Conservation (phyloP, 2,329 filamentous ascomycete genomes). For the Coniella lustricola region DNA sequence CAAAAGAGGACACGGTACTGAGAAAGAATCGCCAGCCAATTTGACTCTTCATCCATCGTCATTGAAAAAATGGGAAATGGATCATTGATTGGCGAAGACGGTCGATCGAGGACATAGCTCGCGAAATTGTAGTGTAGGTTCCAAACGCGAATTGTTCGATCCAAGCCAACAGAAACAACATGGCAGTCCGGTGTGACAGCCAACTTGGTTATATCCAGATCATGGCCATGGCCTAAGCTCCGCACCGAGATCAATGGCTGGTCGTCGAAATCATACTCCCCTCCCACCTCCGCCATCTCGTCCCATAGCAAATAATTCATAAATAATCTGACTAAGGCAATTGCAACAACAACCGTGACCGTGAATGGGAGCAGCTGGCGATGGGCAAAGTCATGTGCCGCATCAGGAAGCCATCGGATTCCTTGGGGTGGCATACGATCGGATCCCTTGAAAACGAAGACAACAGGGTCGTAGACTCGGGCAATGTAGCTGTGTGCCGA, state of each 20-base stretch:
- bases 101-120: conserved; percentile 36
- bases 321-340: conserved; percentile 60
- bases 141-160: conserved; percentile 63
- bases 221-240: conserved; percentile 56
- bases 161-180: conserved; percentile 63
- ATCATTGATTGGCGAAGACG: conserved; percentile 28
- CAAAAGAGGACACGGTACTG: conserved; percentile 54
- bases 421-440: conserved; percentile 52
- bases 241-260: conserved; percentile 51
- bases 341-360: conserved; percentile 53
- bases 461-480: conserved; percentile 65
- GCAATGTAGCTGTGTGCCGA: conserved; percentile 65
- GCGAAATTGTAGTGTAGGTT: conserved; percentile 41
- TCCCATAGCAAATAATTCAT: conserved; percentile 71
- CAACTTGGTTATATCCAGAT: conserved; percentile 62
- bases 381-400: conserved; percentile 61
- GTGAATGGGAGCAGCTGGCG: conserved; percentile 53
- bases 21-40: conserved; percentile 61
- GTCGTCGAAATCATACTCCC: conserved; percentile 39
- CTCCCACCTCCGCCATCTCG: conserved; percentile 41
- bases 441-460: conserved; percentile 64
- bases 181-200: conserved; percentile 55
- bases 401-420: conserved; percentile 45
- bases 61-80: conserved; percentile 56
- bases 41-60: conserved; percentile 57